phyloP scores from a whole-genome alignment of 306 rosid species.

The Leucaena leucocephala region DNA sequence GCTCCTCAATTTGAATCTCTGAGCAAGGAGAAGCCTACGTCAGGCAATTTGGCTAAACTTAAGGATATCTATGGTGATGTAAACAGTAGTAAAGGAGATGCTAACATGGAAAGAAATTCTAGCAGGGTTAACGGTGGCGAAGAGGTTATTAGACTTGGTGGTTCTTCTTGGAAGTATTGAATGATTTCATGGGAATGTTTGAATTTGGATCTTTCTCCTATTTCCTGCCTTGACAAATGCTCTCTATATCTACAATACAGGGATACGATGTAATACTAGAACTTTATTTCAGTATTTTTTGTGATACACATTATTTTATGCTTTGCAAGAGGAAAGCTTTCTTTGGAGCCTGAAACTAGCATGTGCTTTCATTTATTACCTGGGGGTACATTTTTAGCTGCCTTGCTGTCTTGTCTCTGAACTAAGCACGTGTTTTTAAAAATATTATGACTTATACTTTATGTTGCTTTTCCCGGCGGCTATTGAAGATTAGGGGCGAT shows the following conservation, averaged over 20 bases:
- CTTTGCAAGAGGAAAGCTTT: conserved; percentile 35
- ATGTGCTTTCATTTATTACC: conserved; percentile 20
- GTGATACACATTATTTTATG: conserved; percentile 39
- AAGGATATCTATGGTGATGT: conserved; percentile 87
- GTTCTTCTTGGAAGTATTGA: conserved; percentile 41
- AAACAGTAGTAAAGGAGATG: conserved; percentile 61
- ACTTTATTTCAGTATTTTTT: conserved; percentile 15
- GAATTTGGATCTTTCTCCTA: conserved; percentile 12
- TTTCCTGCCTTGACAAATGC: conserved; percentile 9
- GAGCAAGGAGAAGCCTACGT: conserved; percentile 55
- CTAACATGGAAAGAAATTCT: conserved; percentile 53
- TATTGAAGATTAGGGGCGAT: not conserved
- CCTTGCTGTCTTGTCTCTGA: not conserved
- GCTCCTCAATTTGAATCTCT: conserved; percentile 41
- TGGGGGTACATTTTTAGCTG: conserved; percentile 1
- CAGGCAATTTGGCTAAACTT: conserved; percentile 91
- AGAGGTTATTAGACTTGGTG: conserved; percentile 93
- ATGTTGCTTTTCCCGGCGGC: no score
- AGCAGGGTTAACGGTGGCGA: conserved; percentile 67
- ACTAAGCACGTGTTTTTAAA: not conserved
- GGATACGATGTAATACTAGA: conserved; percentile 44
- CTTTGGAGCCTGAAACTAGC: conserved; percentile 23
- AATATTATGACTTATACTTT: not conserved
- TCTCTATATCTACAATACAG: not conserved
- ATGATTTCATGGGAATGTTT: conserved; percentile 9